These are phyloP conservation scores for Biscutella laevigata DNA, from an alignment of 441 rosid genomes.

Conservation along the genomic window DNA sequence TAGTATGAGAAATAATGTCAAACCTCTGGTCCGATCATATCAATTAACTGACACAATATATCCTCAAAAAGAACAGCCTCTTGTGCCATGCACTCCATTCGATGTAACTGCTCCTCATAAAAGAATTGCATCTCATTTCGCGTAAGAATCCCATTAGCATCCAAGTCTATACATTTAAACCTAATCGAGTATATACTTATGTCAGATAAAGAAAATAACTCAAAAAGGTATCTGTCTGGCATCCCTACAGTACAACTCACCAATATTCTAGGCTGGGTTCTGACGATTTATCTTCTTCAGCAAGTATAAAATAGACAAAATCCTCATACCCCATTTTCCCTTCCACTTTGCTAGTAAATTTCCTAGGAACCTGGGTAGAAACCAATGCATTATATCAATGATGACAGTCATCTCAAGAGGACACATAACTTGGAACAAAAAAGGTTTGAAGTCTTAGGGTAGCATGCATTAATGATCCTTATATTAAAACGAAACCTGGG, in stretches of 20 bases:
- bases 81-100: slow-evolving; percentile 99
- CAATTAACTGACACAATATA: slow-evolving; percentile 90
- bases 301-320: slow-evolving; percentile 89
- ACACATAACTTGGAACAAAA: background rate
- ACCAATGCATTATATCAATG: slow-evolving; percentile 12
- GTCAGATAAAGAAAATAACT: slow-evolving; percentile 17
- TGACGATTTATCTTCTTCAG: slow-evolving; percentile 96
- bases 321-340: slow-evolving; percentile 99
- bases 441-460: background rate
- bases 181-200: slow-evolving; percentile 24
- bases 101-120: slow-evolving; percentile 95
- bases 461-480: background rate
- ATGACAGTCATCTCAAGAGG: background rate
- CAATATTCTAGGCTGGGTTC: slow-evolving; percentile 98
- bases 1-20: slow-evolving; percentile 13
- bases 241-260: slow-evolving; percentile 43
- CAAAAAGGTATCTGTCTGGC: slow-evolving; percentile 3
- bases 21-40: slow-evolving; percentile 95
- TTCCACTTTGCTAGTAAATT: slow-evolving; percentile 83
- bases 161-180: slow-evolving; percentile 95
- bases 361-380: slow-evolving; percentile 63
- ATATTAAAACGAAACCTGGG: slow-evolving; percentile 61
- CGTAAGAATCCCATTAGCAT: slow-evolving; percentile 79
- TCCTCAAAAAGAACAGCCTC: slow-evolving; percentile 98
- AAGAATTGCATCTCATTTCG: slow-evolving; percentile 92